These are phyloP conservation scores for Ceratocystis cacaofunesta DNA, from an alignment of 2,329 filamentous ascomycete species.

Conservation along the genomic window DNA sequence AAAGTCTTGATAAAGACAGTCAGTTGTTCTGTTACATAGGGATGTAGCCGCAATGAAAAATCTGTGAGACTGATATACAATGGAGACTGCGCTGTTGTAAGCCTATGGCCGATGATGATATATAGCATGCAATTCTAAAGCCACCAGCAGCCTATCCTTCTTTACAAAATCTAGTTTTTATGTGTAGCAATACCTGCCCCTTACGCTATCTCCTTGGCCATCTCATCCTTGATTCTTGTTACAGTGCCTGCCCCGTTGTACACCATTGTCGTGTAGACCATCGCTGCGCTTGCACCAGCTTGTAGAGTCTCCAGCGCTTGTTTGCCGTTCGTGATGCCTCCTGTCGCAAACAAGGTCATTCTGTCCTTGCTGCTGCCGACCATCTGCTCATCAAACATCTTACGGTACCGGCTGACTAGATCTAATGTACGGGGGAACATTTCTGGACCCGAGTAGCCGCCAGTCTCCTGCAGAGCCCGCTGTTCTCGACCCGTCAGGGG, in stretches of 20 bases:
- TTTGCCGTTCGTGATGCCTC: conserved; percentile 77
- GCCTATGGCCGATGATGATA: background rate
- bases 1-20: too few relatives aligned
- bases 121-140: background rate
- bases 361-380: conserved; percentile 27
- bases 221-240: conserved; percentile 50
- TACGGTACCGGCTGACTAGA: conserved; percentile 67
- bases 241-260: conserved; percentile 51
- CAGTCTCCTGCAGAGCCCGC: conserved; percentile 55
- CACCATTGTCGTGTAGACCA: conserved; percentile 69
- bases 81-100: background rate
- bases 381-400: conserved; percentile 41
- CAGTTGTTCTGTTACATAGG: too few relatives aligned
- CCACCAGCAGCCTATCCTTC: background rate
- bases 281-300: conserved; percentile 77
- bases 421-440: conserved; percentile 68
- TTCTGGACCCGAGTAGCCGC: conserved; percentile 81
- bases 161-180: background rate
- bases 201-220: conserved; percentile 31
- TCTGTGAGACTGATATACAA: too few relatives aligned
- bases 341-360: conserved; percentile 86
- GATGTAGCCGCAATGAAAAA: too few relatives aligned
- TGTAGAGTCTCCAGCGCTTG: conserved; percentile 72
- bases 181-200: background rate
- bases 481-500: conserved; percentile 52